phyloP scores from a whole-genome alignment of 1,284 basidiomycete species.

The Earliella scabrosa region DNA sequence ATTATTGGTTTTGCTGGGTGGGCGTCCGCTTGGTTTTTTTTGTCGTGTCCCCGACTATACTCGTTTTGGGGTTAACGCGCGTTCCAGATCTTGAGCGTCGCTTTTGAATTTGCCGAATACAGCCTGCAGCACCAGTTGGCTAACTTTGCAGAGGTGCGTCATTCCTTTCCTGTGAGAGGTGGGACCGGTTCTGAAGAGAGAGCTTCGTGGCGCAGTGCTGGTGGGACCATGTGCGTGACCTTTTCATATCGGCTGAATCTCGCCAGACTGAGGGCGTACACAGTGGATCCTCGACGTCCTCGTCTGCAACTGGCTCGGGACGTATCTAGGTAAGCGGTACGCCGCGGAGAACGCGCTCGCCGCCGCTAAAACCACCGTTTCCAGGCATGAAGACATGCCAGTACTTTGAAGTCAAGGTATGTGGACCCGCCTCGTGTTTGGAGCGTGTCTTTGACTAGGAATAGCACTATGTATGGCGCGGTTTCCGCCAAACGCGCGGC shows the following conservation, averaged over 20 bases:
- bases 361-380: constrained; percentile 28
- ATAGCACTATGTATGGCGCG: constrained; percentile 83
- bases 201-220: constrained; percentile 58
- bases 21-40: constrained; percentile 18
- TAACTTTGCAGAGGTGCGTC: constrained; percentile 79
- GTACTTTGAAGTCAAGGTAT: constrained; percentile 83
- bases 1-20: constrained; percentile 92
- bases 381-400: constrained; percentile 85
- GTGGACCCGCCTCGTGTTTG: neutral
- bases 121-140: constrained; percentile 82
- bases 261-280: constrained; percentile 13
- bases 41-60: neutral
- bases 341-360: constrained; percentile 15
- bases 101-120: constrained; percentile 86
- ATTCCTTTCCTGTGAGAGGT: too few relatives aligned
- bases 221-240: constrained; percentile 82
- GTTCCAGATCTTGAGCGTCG: constrained; percentile 76
- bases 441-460: constrained; percentile 6
- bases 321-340: constrained; percentile 66
- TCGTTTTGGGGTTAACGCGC: constrained; percentile 1
- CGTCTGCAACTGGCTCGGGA: constrained; percentile 85
- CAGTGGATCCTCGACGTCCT: constrained; percentile 87
- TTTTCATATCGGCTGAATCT: constrained; percentile 12
- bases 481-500: constrained; percentile 76
- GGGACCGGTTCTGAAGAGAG: too few relatives aligned